phyloP scores from a whole-genome alignment of 495 filamentous ascomycete genomes.

The Aspergillus incahuasiensis region DNA sequence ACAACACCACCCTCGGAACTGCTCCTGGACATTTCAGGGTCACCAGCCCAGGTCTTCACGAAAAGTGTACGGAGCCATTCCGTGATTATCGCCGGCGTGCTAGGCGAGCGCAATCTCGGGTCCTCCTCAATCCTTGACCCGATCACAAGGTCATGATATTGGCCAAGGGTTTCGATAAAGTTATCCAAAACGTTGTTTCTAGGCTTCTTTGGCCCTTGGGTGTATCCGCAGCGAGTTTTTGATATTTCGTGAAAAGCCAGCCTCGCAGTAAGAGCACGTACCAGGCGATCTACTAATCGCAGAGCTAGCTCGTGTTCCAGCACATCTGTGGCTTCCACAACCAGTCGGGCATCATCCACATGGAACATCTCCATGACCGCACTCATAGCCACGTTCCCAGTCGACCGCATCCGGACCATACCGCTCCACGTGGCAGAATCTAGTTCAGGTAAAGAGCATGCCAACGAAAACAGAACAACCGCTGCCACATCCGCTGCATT shows the following conservation, averaged over 20 bases:
- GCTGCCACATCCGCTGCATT: conserved; percentile 55
- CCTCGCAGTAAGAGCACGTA: conserved; percentile 50
- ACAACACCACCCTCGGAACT: conserved; percentile 69
- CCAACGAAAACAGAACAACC: conserved; percentile 53
- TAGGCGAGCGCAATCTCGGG: conserved; percentile 29
- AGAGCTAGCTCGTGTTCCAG: conserved; percentile 59
- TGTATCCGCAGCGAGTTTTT: conserved; percentile 37
- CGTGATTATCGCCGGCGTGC: conserved; percentile 52
- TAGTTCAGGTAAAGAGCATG: conserved; percentile 46
- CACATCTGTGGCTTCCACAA: conserved; percentile 44
- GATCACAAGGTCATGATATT: conserved; percentile 23
- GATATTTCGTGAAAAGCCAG: conserved; percentile 49
- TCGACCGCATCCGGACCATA: conserved; percentile 48
- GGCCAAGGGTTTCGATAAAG: conserved; percentile 37
- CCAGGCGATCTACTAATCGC: conserved; percentile 50
- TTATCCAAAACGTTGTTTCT: conserved; percentile 34
- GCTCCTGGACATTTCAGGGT: conserved; percentile 59
- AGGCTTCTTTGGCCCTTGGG: conserved; percentile 27
- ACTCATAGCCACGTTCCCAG: conserved; percentile 47
- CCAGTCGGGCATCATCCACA: conserved; percentile 22
- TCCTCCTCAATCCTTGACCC: conserved; percentile 29
- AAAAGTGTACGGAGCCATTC: conserved; percentile 77
- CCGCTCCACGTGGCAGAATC: conserved; percentile 45
- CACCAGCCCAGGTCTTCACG: conserved; percentile 72
- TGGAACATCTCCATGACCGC: conserved; percentile 36